Base-by-base conservation (phyloP, 2,329 filamentous ascomycete species). In the Diplodia sapinea region DNA sequence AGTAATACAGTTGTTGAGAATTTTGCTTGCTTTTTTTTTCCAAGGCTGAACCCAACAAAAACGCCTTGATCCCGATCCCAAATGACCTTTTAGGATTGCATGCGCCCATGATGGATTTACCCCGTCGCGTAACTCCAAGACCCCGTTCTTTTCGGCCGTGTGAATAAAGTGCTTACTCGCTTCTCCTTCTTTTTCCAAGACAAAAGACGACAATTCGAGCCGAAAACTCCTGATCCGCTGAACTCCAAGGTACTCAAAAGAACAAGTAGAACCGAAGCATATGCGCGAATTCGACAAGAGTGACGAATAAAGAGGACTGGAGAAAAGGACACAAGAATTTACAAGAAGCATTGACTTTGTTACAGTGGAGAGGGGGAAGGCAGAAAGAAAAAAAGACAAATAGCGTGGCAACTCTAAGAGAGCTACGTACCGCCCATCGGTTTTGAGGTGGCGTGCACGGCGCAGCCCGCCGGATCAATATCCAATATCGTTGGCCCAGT, bases 401-500 rank as follows among this genome's bases (percentile, higher is more conserved):
- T 12, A 49, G 29, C 31, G 5, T n/a, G 51, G 20, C 33, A 49
- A 40, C 11, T 26, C 20, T 38, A 38, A 17, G 59, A 50, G 23
- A 50, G 26, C n/a, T 17, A 62, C 23, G 23, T 26, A 26, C 51
- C 29, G 26, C 43, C 51, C 59, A 63, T 63, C 47, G 38, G 36
- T 31, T 20, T 31, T 12, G 20, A 51, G 29, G 59, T 63, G 47
- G 36, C 59, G 59, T 63, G 59, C 59, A 20, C 47, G 59, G 59
- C 47, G 43, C 47, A 63, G 59, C 50, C 23, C 17, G 59, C 9
- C 51, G 59, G 59, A 63, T 63, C 59, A 63, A 63, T 63, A 63
- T 63, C 59, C 59, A 63, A 31, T 51, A 51, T 63, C 59, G 47
- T 33, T 38, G 59, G n/a, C 47, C 59, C 59, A 63, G 50, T 63